Evolutionary conservation across 1,284 basidiomycete genomes (phyloP).

Genomic region (Tylopilus sp.): DNA sequence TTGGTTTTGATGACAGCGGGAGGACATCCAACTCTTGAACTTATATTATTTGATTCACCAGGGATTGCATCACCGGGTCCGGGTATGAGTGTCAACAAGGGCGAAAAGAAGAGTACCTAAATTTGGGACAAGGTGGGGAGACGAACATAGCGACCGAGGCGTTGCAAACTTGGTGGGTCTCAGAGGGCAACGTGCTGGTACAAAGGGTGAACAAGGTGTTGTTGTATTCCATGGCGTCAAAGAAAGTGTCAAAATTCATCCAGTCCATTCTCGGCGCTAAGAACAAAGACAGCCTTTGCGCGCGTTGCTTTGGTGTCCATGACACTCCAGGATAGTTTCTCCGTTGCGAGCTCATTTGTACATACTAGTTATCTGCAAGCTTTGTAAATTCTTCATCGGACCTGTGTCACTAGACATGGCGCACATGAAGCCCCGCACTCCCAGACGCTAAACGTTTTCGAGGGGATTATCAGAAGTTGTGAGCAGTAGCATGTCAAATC

Average conservation of each 20-base stretch:
- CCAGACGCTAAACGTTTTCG: neutral
- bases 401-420: neutral
- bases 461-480: neutral
- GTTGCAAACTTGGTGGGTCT: neutral
- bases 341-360: neutral
- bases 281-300: conserved; percentile 12
- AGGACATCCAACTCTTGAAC: conserved; percentile 4
- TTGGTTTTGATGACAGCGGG: conserved; percentile 24
- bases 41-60: conserved; percentile 25
- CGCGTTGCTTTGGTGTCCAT: neutral
- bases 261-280: neutral
- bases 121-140: conserved; percentile 22
- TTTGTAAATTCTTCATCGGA: neutral
- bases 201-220: conserved; percentile 19
- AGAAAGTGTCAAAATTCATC: neutral
- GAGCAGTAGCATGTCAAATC: neutral
- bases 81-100: conserved; percentile 1
- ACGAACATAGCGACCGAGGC: conserved; percentile 18
- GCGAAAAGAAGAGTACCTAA: conserved; percentile 20
- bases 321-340: neutral
- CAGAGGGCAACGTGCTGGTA: neutral
- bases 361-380: neutral
- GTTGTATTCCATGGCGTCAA: conserved; percentile 23
- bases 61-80: conserved; percentile 3
- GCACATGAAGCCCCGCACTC: conserved; percentile 4